phyloP scores from a whole-genome alignment of 2,329 filamentous ascomycete genomes.

The Didymella pinodella region DNA sequence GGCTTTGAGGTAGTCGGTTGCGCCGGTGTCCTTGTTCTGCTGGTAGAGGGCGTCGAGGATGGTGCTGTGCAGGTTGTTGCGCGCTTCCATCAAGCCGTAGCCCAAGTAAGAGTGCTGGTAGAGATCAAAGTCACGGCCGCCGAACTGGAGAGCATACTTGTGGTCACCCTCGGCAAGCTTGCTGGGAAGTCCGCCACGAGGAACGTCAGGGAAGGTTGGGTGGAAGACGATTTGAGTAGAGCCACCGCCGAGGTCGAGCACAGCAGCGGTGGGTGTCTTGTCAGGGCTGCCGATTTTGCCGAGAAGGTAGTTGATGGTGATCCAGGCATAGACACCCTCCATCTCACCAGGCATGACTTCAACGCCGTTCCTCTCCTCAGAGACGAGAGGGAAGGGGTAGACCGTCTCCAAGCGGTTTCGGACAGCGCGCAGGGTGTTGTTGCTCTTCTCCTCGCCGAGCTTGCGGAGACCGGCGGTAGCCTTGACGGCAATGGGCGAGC shows the following conservation, averaged over 20 bases:
- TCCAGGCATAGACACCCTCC: slow-evolving; percentile 98
- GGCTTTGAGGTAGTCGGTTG: slow-evolving; percentile 70
- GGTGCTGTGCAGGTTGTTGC: slow-evolving; percentile 80
- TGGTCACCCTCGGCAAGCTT: slow-evolving; percentile 89
- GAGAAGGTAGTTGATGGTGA: slow-evolving; percentile 97
- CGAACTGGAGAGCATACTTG: slow-evolving; percentile 92
- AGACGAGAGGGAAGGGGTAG: slow-evolving; percentile 95
- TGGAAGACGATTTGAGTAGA: slow-evolving; percentile 99
- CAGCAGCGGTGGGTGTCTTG: slow-evolving; percentile 86
- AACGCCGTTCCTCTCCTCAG: slow-evolving; percentile 83
- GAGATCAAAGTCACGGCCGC: slow-evolving; percentile 86
- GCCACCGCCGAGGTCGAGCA: slow-evolving; percentile 95
- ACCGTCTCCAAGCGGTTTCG: slow-evolving; percentile 81
- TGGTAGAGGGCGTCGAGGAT: slow-evolving; percentile 76
- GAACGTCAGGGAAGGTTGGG: slow-evolving; percentile 82
- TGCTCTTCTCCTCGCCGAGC: slow-evolving; percentile 79
- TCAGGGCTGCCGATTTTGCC: slow-evolving; percentile 96
- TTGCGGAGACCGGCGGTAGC: slow-evolving; percentile 93
- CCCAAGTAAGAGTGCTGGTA: slow-evolving; percentile 99
- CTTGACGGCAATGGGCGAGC: slow-evolving; percentile 95
- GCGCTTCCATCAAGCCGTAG: slow-evolving; percentile 94
- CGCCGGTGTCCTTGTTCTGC: slow-evolving; percentile 60
- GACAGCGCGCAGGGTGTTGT: slow-evolving; percentile 86
- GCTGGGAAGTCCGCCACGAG: slow-evolving; percentile 81
- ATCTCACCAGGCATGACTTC: slow-evolving; percentile 97